A percentile compares a stretch with the other conserved stretches of the same genome.
phyloP scores from a whole-genome alignment of 176 grass and related monocot species.

The Sorghum bicolor region Sorghum_bicolor_NCBIv3 NC_012876.2:59036501-59037000 shows the following conservation, averaged over 20 bases:
- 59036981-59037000: neutral
- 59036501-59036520: neutral
- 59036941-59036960: no score
- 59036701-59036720: no score
- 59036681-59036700: no score
- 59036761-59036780: no score
- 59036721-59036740: no score
- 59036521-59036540: neutral
- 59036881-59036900: neutral
- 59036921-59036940: neutral
- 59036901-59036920: neutral
- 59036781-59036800: no score
- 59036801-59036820: neutral
- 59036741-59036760: no score
- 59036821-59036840: neutral
- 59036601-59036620: no score
- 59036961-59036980: neutral
- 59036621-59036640: no score
- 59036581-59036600: no score
- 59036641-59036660: no score
- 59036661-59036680: no score
- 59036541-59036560: neutral
- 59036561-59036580: neutral
- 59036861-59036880: neutral
- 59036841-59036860: constrained; percentile 18